Evolutionary conservation across 2,329 filamentous ascomycete species (phyloP).

Genomic region (Ilyonectria sp.): DNA sequence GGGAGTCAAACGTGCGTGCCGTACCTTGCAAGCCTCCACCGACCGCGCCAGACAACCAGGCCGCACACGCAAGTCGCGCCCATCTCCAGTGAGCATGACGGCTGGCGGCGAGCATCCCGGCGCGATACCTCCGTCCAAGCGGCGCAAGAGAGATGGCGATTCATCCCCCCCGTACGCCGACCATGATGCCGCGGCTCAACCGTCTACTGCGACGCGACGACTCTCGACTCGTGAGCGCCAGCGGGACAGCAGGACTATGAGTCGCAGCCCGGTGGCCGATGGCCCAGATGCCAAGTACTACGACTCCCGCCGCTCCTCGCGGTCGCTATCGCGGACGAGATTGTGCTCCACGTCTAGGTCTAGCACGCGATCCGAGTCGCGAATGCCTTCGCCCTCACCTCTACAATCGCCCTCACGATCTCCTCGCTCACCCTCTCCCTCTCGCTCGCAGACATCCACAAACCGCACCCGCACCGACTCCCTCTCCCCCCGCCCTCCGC

Average conservation of each 20-base stretch:
- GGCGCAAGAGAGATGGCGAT: constrained; percentile 52
- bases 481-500: constrained; percentile 45
- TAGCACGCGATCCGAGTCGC: constrained; percentile 57
- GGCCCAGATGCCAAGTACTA: constrained; percentile 46
- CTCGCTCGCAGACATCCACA: constrained; percentile 49
- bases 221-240: constrained; percentile 40
- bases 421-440: constrained; percentile 50
- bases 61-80: background rate
- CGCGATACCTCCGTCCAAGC: constrained; percentile 50
- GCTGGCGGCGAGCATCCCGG: constrained; percentile 45
- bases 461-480: constrained; percentile 51
- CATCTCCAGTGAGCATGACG: constrained; percentile 46
- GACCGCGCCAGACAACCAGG: background rate
- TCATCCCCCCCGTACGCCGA: constrained; percentile 48
- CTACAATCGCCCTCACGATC: constrained; percentile 52
- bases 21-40: constrained; percentile 5
- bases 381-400: constrained; percentile 50
- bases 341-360: constrained; percentile 55
- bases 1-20: background rate
- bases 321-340: constrained; percentile 51
- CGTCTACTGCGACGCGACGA: constrained; percentile 30
- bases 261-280: constrained; percentile 44
- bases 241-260: constrained; percentile 43
- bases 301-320: constrained; percentile 50
- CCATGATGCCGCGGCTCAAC: constrained; percentile 25